Conservation (phyloP, 495 filamentous ascomycete genomes). For the Platismatia glauca region DNA sequence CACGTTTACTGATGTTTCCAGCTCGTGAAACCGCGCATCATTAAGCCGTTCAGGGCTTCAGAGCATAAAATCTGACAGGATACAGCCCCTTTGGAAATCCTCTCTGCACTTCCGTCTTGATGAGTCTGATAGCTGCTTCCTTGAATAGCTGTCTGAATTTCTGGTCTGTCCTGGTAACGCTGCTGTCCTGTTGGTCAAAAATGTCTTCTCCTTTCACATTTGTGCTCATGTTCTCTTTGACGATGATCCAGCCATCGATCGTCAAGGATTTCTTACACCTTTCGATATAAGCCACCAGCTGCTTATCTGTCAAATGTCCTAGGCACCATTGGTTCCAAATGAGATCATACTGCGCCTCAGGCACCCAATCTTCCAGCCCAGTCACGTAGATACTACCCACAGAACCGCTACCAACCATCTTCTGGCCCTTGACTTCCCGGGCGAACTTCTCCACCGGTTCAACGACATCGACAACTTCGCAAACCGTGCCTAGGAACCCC, state of each 20-base stretch:
- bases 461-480: constrained; percentile 47
- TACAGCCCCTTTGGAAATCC: constrained; percentile 59
- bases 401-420: constrained; percentile 28
- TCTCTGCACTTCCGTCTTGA: constrained; percentile 66
- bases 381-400: constrained; percentile 61
- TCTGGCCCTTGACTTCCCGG: constrained; percentile 27
- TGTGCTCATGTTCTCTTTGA: constrained; percentile 80
- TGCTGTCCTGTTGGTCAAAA: constrained; percentile 70
- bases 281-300: constrained; percentile 58
- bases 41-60: constrained; percentile 25
- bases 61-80: constrained; percentile 63
- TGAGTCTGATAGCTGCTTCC: constrained; percentile 55
- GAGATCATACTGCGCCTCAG: constrained; percentile 46
- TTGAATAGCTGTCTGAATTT: constrained; percentile 64
- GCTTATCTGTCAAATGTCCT: constrained; percentile 75
- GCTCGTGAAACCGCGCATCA: background rate
- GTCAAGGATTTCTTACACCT: constrained; percentile 51
- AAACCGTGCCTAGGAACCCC: constrained; percentile 45
- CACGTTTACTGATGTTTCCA: background rate
- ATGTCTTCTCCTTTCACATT: constrained; percentile 47
- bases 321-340: constrained; percentile 86
- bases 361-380: constrained; percentile 68
- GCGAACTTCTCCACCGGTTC: constrained; percentile 51
- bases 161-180: constrained; percentile 65
- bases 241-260: constrained; percentile 50